Base-by-base conservation (phyloP, 306 rosid species). In the Morella rubra region DNA sequence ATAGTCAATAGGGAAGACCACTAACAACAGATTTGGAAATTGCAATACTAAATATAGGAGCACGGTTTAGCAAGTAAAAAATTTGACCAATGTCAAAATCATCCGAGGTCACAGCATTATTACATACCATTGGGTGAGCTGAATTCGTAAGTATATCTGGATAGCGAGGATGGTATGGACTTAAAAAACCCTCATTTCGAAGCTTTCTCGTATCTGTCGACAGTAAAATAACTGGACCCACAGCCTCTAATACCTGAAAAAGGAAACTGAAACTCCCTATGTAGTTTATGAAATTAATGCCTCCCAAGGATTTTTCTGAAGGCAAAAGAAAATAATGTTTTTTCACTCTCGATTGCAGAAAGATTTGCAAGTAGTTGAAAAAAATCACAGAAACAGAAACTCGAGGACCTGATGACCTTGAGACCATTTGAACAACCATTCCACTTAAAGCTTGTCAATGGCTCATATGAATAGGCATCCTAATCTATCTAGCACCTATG, bases 141-240 rank as follows among this genome's bases (percentile, higher is more conserved):
- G 99, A 92, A 79, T 95, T 95, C 69, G 99, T 95, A 66, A 95
- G 99, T 83, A 95, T 95, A 85, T 95, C 99, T 7, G 99, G 98
- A 82, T 88, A 95, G 74, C 99, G 96, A 81, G 99, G 97, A 86
- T 95, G 99, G 80, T 90, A 95, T 70, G 99, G 99, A 87, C 99
- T 95, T 82, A 95, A 84, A 81, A 90, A 95, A 10, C 99, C 99
- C 79, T 95, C 99, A 85, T 95, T 95, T 83, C 99, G 86, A 70
- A 95, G 99, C 85, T 95, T 95, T 80, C 96, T 89, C 72, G 97
- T 95, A 88, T 95, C 99, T 72, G 96, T 92, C 61, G 99, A 95
- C 71, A 95, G 88, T 79, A 95, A 95, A 75, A 95, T 90, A 80
- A 89, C 86, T 81, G 99, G 98, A 71, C 99, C 99, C 59, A 92